Base-by-base conservation (phyloP, 805 yeast genomes). In the Starmerella vaccinii region DNA sequence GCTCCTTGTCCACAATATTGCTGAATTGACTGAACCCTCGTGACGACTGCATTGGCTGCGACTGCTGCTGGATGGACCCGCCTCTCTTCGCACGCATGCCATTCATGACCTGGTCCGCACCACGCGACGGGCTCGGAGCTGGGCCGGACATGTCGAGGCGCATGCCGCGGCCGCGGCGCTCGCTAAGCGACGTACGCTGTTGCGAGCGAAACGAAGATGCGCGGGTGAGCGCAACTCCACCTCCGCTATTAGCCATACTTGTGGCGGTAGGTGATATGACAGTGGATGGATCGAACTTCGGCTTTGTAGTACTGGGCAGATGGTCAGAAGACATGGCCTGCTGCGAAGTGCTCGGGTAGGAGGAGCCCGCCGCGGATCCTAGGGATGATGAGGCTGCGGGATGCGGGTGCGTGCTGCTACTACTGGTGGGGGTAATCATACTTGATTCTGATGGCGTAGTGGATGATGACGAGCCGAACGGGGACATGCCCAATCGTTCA, bases 1-100 rank as follows among this genome's bases (percentile, higher is more conserved):
- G 83, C 63, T 87, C 85, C 59, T 90, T 82, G 66, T 92, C 97
- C 45, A 92, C 77, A 65, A 84, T 92, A 63, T 82, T 80, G 10
- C 89, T 83, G 69, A 92, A 89, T 16, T 41, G 33, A 16, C 23
- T 41, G 47, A 83, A 57, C 7, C 61, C 58, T 7, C 49, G 39
- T 38, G 52, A 52, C 42, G 47, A 51, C 38, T 41, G 42, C n/a
- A 39, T 39, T 8, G 24, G 29, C 19, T 27, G 45, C 12, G 45
- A 33, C 30, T 19, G 30, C 26, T n/a, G 27, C 41, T 26, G 27
- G 22, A 15, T n/a, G 12, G 23, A 3, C 15, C 41, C 32, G 30
- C 48, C 41, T 9, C 39, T 30, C 4, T 4, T 15, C 1, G 49
- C 18, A 13, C 38, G 35, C 38, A 32, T 26, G 21, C 29, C 29